Evolutionary conservation across 2,329 filamentous ascomycete species (phyloP), one percentile per base, ranked within the genome.

Genomic region (Geosmithia flava): DNA sequence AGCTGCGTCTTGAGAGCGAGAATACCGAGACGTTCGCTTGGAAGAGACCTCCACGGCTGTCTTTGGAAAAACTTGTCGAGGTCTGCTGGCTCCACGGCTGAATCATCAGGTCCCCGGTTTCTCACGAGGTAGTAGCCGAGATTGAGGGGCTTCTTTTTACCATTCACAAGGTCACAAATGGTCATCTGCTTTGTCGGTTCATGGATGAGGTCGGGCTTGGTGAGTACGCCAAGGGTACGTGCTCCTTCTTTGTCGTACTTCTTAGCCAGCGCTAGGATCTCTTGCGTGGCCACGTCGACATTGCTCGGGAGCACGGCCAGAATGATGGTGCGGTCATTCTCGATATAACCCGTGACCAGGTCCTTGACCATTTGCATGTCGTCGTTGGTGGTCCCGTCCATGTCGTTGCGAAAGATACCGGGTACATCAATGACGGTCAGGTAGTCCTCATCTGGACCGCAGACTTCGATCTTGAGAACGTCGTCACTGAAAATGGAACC

Each of bases 131-230:
- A 74, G 47, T 74, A 76, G 0, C 73, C 72, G 0, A 77, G 62
- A 1, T 62, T 62, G 0, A 75, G 58, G 1, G 66, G 56, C 1
- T 63, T 61, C 2, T 65, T 61, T 15, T 66, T 68, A 0, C 70
- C 70, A 0, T 47, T 44, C 0, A 75, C 62, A 0, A 73, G 64
- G 3, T 74, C 62, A 3, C 69, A 58, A 1, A 70, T 59, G 1
- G 62, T 62, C 0, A 60, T 55, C 23, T 69, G 60, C 1, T 60
- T 68, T 0, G 61, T 61, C 0, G 56, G 49, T 45, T 76, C 72
- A 0, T 56, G 57, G 0, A 72, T 69, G 0, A 81, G 61, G 49
- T 85, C 80, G 0, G 77, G 73, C 53, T 83, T 83, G 0, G 79
- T 83, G 0, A 83, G 62, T 0, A 75, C 67, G 0, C 68, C 69